A percentile compares a stretch with the other conserved stretches of the same genome.
phyloP scores from a whole-genome alignment of 352 stramenopile genomes.

The Hyaloperonospora brassicae region DNA sequence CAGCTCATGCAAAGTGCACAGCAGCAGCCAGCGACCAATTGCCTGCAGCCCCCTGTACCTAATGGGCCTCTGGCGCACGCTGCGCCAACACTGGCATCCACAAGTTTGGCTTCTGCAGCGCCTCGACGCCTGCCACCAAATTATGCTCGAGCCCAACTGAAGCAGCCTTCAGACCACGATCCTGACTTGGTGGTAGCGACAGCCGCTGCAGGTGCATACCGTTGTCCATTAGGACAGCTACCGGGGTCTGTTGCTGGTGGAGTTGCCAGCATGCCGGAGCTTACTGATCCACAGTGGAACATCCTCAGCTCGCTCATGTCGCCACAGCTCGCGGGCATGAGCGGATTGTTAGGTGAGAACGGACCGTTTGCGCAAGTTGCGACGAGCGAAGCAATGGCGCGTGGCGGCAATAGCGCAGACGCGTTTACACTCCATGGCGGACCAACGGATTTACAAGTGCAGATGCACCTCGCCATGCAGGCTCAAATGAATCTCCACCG shows the following conservation, averaged over 20 bases:
- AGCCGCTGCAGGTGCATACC: conserved; percentile 31
- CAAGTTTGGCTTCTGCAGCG: conserved; percentile 13
- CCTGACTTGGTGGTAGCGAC: conserved; percentile 24
- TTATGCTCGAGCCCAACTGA: conserved; percentile 22
- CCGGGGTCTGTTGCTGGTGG: conserved; percentile 7
- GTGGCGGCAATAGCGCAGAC: conserved; percentile 18
- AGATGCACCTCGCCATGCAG: conserved; percentile 85
- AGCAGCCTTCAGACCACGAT: conserved; percentile 20
- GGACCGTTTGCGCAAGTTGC: conserved; percentile 17
- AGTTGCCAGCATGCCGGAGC: conserved; percentile 27
- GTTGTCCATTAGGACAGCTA: conserved; percentile 29
- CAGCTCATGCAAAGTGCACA: conserved; percentile 30
- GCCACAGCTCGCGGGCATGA: conserved; percentile 43
- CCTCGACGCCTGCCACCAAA: conserved; percentile 24
- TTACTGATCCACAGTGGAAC: conserved; percentile 70
- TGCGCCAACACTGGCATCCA: conserved; percentile 8
- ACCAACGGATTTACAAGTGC: conserved; percentile 56
- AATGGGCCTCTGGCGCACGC: conserved; percentile 13
- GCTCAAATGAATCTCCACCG: conserved; percentile 84
- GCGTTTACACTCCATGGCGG: conserved; percentile 57
- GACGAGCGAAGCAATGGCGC: conserved; percentile 29
- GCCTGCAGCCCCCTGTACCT: conserved; percentile 10
- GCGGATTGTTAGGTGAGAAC: conserved; percentile 16
- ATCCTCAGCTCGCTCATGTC: conserved; percentile 76
- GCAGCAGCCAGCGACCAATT: conserved; percentile 13